phyloP scores from a whole-genome alignment of 768 basidiomycete genomes.

The Serendipita sp. region DNA sequence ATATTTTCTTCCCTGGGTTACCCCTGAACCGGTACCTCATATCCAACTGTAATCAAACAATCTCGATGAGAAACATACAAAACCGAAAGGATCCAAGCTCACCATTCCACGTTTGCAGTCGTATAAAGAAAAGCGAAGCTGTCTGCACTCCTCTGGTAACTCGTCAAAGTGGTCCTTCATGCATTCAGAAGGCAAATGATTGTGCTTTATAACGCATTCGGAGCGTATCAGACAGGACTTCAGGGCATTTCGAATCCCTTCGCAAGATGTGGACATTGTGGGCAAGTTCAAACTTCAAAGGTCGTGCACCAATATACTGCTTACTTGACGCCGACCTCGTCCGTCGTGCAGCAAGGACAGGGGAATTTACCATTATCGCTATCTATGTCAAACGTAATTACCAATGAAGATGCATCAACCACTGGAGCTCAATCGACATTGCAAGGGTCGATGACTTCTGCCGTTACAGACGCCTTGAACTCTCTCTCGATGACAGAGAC shows the following conservation, averaged over 20 bases:
- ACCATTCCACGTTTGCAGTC: slow-evolving; percentile 90
- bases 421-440: too few species aligned
- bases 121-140: slow-evolving; percentile 64
- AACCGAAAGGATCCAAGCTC: slow-evolving; percentile 15
- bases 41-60: slow-evolving; percentile 37
- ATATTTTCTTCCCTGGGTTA: slow-evolving; percentile 22
- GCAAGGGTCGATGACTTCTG: too few species aligned
- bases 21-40: slow-evolving; percentile 75
- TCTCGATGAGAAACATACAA: neutral
- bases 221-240: slow-evolving; percentile 73
- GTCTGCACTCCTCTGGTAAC: slow-evolving; percentile 66
- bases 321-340: too few species aligned
- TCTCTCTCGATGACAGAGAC: too few species aligned
- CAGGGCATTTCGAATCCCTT: slow-evolving; percentile 57
- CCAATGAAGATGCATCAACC: too few species aligned
- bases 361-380: too few species aligned
- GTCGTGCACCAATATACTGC: too few species aligned
- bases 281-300: neutral
- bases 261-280: slow-evolving; percentile 66
- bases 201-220: slow-evolving; percentile 72
- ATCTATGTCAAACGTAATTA: too few species aligned
- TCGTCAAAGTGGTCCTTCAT: slow-evolving; percentile 57
- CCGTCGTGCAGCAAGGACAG: too few species aligned
- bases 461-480: too few species aligned
- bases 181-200: slow-evolving; percentile 70